Conservation (phyloP, 371 early-diverging fungal species). For the Rhizopus delemar region DNA sequence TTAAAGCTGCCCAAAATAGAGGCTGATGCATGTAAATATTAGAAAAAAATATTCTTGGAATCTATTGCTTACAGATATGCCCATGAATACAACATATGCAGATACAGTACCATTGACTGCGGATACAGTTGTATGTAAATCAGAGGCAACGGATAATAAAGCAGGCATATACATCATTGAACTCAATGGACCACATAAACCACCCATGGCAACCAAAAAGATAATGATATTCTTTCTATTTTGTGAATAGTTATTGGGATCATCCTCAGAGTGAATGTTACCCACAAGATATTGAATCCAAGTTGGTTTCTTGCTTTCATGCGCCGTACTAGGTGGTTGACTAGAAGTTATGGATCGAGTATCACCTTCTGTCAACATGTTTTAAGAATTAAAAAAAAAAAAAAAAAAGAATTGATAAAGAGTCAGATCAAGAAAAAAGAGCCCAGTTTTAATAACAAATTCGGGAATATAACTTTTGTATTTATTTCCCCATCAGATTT, state of each 20-base stretch:
- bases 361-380: no score
- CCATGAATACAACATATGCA: constrained; percentile 41
- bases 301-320: neutral
- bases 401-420: no score
- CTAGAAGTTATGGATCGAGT: no score
- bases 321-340: neutral
- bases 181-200: constrained; percentile 39
- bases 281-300: constrained; percentile 22
- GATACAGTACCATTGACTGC: constrained; percentile 45
- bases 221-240: constrained; percentile 41
- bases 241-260: constrained; percentile 35
- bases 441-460: no score
- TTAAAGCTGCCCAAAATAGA: constrained; percentile 65
- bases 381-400: no score
- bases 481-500: no score
- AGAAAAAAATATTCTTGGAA: constrained; percentile 1
- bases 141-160: constrained; percentile 33
- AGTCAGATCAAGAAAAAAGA: no score
- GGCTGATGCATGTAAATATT: constrained; percentile 28
- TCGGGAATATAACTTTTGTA: no score
- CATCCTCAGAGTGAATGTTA: constrained; percentile 26
- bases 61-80: constrained; percentile 25
- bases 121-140: constrained; percentile 33
- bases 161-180: constrained; percentile 51
- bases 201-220: constrained; percentile 26